Conservation (phyloP, 257 asterid genomes). For the Marsdenia floribunda region DNA sequence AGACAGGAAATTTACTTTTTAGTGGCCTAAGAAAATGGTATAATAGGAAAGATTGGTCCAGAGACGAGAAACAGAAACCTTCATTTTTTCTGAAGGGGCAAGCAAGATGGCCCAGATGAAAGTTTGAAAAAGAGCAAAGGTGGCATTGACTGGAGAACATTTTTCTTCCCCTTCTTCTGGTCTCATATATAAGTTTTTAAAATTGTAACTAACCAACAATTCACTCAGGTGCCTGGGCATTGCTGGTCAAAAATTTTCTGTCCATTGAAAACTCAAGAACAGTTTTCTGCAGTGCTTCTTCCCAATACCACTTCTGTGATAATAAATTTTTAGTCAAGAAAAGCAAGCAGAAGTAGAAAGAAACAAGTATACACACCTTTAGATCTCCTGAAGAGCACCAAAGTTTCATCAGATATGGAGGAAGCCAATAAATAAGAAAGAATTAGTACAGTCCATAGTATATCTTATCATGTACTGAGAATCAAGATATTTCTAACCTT, state of each 20-base stretch:
- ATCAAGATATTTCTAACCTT: conserved; percentile 43
- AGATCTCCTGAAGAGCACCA: conserved; percentile 66
- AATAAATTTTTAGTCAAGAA: not conserved
- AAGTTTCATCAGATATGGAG: conserved; percentile 28
- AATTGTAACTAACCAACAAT: not conserved
- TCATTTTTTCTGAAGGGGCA: not conserved
- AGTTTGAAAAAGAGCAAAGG: not conserved
- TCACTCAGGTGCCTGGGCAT: not conserved
- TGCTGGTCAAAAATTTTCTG: not conserved
- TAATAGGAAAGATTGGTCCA: not conserved
- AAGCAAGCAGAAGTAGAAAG: not conserved
- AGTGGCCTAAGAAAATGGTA: not conserved
- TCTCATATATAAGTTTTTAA: not conserved
- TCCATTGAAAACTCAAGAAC: not conserved
- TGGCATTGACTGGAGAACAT: not conserved
- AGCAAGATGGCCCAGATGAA: not conserved
- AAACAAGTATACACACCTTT: conserved; percentile 47
- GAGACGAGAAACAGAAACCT: not conserved
- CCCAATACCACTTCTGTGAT: not conserved
- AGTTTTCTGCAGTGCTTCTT: not conserved
- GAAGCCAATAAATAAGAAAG: conserved; percentile 22
- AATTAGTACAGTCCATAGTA: conserved; percentile 34
- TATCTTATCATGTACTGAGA: conserved; percentile 8
- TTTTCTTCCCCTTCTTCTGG: not conserved
- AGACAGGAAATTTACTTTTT: not conserved